These are phyloP conservation scores for Xylariaceae sp. DNA, from an alignment of 2,329 filamentous ascomycete species.

Conservation along the genomic window DNA sequence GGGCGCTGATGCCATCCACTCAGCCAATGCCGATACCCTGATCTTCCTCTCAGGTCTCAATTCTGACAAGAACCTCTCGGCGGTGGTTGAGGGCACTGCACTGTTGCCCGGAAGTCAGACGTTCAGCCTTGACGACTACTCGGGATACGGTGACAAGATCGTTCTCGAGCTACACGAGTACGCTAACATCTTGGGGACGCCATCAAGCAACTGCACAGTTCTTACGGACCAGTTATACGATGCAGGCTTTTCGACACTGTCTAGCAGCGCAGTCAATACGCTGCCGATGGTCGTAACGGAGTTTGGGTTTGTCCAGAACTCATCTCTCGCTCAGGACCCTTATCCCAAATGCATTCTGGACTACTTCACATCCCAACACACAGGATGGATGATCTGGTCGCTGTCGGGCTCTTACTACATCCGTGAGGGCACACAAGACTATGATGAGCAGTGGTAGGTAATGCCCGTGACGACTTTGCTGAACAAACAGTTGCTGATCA, in stretches of 20 bases:
- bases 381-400: conserved; percentile 56
- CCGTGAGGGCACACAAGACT: conserved; percentile 47
- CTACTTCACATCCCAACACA: conserved; percentile 44
- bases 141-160: conserved; percentile 48
- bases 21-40: conserved; percentile 47
- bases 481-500: background rate
- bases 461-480: background rate
- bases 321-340: conserved; percentile 38
- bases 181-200: conserved; percentile 36
- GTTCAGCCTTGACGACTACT: conserved; percentile 45
- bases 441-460: conserved; percentile 47
- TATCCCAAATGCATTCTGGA: conserved; percentile 49
- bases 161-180: conserved; percentile 61
- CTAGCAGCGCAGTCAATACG: conserved; percentile 33
- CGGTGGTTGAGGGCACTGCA: conserved; percentile 45
- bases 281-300: conserved; percentile 51
- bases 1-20: conserved; percentile 47
- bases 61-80: conserved; percentile 50
- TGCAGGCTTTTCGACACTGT: conserved; percentile 50
- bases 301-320: conserved; percentile 49
- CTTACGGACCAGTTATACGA: conserved; percentile 43
- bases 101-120: conserved; percentile 41
- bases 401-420: conserved; percentile 57
- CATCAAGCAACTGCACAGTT: conserved; percentile 41
- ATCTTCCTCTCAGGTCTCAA: conserved; percentile 57